A percentile compares a stretch with the other conserved stretches of the same genome.
Evolutionary conservation across 1,284 basidiomycete species (phyloP).

Genomic region (Ganoderma lucidum): DNA sequence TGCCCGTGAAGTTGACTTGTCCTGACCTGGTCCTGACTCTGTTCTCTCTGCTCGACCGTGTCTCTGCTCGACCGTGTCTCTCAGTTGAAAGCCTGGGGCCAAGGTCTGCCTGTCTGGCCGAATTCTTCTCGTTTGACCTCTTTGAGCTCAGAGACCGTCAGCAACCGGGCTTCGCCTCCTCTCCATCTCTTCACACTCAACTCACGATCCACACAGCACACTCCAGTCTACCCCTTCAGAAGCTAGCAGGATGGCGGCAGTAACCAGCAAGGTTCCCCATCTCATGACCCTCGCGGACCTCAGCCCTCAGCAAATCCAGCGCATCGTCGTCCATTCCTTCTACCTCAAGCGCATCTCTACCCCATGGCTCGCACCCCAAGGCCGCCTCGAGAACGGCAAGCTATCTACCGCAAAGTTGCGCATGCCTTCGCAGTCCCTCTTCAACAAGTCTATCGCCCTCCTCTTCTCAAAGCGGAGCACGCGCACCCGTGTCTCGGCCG

Average conservation of each 20-base stretch:
- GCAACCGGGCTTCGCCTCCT: not conserved
- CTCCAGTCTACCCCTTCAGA: not conserved
- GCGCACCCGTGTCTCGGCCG: conserved; percentile 89
- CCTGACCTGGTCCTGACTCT: not conserved
- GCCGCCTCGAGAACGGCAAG: conserved; percentile 38
- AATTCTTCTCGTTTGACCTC: not conserved
- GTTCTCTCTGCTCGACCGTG: not conserved
- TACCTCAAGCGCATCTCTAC: conserved; percentile 66
- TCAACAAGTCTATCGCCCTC: conserved; percentile 86
- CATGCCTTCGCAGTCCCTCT: conserved; percentile 75
- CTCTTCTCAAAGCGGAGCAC: conserved; percentile 95
- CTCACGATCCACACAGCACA: not conserved
- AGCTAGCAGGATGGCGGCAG: conserved; percentile 8
- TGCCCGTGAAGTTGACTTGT: not conserved
- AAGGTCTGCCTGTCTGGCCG: not conserved
- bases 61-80: not conserved
- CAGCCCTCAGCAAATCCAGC: conserved; percentile 71
- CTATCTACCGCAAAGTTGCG: conserved; percentile 50
- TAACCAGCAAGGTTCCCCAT: conserved; percentile 57
- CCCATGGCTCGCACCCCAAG: conserved; percentile 64
- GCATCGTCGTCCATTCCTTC: conserved; percentile 68
- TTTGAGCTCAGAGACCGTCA: not conserved
- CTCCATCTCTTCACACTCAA: not conserved
- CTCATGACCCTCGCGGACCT: conserved; percentile 90
- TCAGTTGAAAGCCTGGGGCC: not conserved